Base-by-base conservation (phyloP, 208 protist species). In the Histomonas meleagridis region DNA sequence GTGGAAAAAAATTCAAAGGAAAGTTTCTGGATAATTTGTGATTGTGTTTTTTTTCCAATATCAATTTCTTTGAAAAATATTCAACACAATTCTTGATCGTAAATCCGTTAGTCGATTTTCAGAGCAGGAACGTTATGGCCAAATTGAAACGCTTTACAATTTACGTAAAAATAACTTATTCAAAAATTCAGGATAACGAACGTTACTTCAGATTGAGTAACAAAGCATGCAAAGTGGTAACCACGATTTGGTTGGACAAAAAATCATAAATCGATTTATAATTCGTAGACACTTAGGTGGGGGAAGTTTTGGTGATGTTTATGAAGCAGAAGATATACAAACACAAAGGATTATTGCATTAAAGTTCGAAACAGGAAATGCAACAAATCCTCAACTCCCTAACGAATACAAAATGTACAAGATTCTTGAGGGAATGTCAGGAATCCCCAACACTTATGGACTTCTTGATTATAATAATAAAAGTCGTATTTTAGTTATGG, bases 401-500 rank as follows among this genome's bases (percentile, higher is more conserved):
- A 98, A 98, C 93, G 98, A 99, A 94, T 97, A 96, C 46, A 96
- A 96, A 57, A 94, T 98, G 4, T 97, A 97, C 91, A 96, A 95
- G 86, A 94, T 97, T 32, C 93, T 97, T 23, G 70, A 91, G 0
- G 96, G 95, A 38, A 96, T 94, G 26, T 51, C 97, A 7, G 98
- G 98, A 51, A 97, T 99, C 40, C 97, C 98, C 0, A 93, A 95
- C 32, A 94, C 98, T 0, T 55, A 90, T 65, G 28, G 48, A n/a
- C n/a, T 46, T 18, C 10, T 18, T 21, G 9, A 60, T 7, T 35
- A 79, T 51, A 7, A 5, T 49, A n/a, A n/a, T n/a, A 49, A 35
- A 9, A 46, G 38, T 49, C 96, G 96, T 93, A 96, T 98, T 23
- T 96, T 99, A 94, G 97, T 99, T 43, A 99, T 99, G 94, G 98